Conservation (phyloP, 2,329 filamentous ascomycete genomes). For the Nothopassalora personata region DNA sequence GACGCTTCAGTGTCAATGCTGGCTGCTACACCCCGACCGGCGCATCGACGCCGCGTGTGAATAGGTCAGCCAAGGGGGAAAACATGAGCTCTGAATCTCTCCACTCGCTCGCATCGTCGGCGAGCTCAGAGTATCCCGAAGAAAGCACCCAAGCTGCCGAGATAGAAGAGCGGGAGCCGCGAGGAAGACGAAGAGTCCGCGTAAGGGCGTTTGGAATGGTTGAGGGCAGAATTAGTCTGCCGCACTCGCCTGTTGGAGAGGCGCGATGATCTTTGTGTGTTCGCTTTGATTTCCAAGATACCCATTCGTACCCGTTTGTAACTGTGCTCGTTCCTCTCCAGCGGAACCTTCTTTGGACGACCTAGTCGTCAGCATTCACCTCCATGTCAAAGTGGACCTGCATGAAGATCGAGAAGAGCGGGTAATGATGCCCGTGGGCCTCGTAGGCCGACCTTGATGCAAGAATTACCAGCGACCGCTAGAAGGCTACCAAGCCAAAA, state of each 20-base stretch:
- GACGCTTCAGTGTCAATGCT: neutral
- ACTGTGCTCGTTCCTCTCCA: neutral
- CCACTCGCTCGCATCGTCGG: slow-evolving; percentile 2
- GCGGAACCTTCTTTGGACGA: too few relatives aligned
- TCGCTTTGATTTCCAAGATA: neutral
- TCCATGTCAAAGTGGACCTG: too few relatives aligned
- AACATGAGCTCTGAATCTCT: slow-evolving; percentile 6
- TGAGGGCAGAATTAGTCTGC: slow-evolving; percentile 1
- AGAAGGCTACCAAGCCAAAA: neutral
- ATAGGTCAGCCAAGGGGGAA: neutral
- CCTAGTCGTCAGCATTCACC: too few relatives aligned
- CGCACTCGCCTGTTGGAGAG: neutral
- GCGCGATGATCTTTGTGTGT: neutral
- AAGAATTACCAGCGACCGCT: neutral
- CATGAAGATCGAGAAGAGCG: too few relatives aligned
- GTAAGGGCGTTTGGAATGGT: slow-evolving; percentile 5
- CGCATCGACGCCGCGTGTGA: neutral
- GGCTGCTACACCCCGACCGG: slow-evolving; percentile 12
- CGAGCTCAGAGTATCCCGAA: slow-evolving; percentile 17
- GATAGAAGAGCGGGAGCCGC: slow-evolving; percentile 13
- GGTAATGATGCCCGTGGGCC: neutral
- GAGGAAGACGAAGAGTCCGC: slow-evolving; percentile 10
- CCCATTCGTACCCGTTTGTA: neutral
- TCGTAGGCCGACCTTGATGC: neutral
- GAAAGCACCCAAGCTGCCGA: slow-evolving; percentile 16